Evolutionary conservation across 345 rosid genomes (phyloP).

Genomic region (Lepidium aucheri): DNA sequence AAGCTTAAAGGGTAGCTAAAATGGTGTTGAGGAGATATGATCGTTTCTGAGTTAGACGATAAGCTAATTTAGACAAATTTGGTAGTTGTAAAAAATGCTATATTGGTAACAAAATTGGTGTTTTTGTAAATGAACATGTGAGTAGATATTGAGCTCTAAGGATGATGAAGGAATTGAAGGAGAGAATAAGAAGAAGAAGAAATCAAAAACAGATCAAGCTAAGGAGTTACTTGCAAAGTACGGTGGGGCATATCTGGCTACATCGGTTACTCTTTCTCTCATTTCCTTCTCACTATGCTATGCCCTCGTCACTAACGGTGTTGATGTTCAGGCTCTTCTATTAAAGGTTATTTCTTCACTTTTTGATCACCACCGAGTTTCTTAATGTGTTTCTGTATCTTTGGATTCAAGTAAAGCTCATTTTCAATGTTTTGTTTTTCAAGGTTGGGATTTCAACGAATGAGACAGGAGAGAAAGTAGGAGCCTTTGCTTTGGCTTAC

Average conservation of each 20-base stretch:
- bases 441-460: constrained; percentile 71
- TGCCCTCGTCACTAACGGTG: constrained; percentile 53
- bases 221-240: constrained; percentile 74
- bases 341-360: constrained; percentile 36
- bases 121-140: not conserved
- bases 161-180: constrained; percentile 44
- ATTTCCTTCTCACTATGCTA: constrained; percentile 77
- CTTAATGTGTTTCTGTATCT: not conserved
- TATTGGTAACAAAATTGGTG: not conserved
- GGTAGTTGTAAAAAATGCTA: not conserved
- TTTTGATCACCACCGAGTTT: not conserved
- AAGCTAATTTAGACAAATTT: not conserved
- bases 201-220: constrained; percentile 68
- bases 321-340: constrained; percentile 74
- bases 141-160: constrained; percentile 66
- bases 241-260: constrained; percentile 94
- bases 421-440: not conserved
- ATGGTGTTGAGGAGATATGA: not conserved
- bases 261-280: constrained; percentile 81
- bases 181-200: constrained; percentile 38
- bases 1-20: not conserved
- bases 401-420: not conserved
- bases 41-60: not conserved
- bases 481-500: constrained; percentile 79
- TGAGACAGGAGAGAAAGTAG: constrained; percentile 75